Percentiles rank a stretch among this genome's conserved stretches.
phyloP scores from a whole-genome alignment of 1,139 yeast species.

The Lodderomyces elongisporus region DNA sequence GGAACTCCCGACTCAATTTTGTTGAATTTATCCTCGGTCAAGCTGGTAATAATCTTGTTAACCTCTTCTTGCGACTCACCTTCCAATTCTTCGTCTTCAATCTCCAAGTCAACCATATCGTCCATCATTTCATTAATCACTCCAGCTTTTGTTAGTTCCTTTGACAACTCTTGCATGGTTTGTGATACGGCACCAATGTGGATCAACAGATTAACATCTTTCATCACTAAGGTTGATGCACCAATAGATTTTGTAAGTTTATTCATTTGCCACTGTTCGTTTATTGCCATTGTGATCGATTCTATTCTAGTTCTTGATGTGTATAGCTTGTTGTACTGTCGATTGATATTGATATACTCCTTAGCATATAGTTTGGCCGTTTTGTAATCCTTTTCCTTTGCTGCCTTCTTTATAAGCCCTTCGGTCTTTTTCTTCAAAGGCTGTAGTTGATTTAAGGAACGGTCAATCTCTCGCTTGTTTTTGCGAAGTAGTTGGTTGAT shows the following conservation, averaged over 20 bases:
- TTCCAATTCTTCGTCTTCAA: constrained; percentile 59
- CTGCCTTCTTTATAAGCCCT: constrained; percentile 64
- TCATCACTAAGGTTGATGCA: constrained; percentile 77
- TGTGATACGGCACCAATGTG: constrained; percentile 74
- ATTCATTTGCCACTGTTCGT: constrained; percentile 85
- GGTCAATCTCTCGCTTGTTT: constrained; percentile 78
- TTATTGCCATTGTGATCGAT: constrained; percentile 80
- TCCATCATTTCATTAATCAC: constrained; percentile 94
- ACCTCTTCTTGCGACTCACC: constrained; percentile 70
- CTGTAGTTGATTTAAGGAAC: constrained; percentile 63
- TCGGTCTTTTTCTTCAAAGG: constrained; percentile 72
- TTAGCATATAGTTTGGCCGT: constrained; percentile 76
- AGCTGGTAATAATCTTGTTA: constrained; percentile 43
- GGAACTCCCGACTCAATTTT: constrained; percentile 43
- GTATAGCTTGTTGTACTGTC: constrained; percentile 69
- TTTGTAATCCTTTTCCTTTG: constrained; percentile 71
- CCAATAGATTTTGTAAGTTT: constrained; percentile 81
- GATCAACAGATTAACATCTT: constrained; percentile 77
- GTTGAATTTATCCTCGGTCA: constrained; percentile 39
- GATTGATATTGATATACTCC: constrained; percentile 71
- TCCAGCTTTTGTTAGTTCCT: constrained; percentile 87
- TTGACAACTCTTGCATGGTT: constrained; percentile 82
- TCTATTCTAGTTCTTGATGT: constrained; percentile 82
- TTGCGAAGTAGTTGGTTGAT: constrained; percentile 78
- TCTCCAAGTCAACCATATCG: constrained; percentile 73